Percentiles rank a stretch among this genome's conserved stretches.
Evolutionary conservation across 2,329 filamentous ascomycete species (phyloP).

Genomic region (Verticillium alfalfae): DNA sequence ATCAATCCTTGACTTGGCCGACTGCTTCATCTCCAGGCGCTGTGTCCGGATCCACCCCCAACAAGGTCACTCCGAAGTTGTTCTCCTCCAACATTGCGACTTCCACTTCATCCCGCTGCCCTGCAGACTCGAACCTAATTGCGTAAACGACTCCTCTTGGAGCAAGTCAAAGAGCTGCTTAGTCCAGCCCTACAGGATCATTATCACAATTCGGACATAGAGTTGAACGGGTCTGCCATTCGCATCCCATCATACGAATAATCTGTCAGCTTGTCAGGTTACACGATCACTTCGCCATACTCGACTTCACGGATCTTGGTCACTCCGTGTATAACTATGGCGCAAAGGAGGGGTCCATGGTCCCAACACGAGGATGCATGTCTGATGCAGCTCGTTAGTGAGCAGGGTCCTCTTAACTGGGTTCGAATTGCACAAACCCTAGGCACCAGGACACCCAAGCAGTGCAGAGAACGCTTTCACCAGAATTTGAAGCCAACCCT

Average conservation of each 20-base stretch:
- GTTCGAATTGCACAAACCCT: conserved; percentile 76
- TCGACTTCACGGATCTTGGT: background rate
- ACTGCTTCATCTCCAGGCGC: background rate
- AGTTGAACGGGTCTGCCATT: background rate
- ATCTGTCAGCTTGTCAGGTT: background rate
- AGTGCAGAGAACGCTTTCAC: conserved; percentile 90
- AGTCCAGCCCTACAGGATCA: background rate
- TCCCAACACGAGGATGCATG: conserved; percentile 69
- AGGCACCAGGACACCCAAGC: conserved; percentile 77
- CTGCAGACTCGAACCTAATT: background rate
- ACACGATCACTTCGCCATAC: background rate
- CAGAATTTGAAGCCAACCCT: conserved; percentile 81
- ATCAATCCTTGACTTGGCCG: background rate
- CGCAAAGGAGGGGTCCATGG: conserved; percentile 67
- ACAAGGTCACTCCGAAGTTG: background rate
- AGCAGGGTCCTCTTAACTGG: conserved; percentile 80
- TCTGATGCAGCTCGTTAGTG: conserved; percentile 64
- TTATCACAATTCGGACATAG: background rate
- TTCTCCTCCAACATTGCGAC: background rate
- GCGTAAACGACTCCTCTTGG: background rate
- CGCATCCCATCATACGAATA: background rate
- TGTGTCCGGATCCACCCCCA: background rate
- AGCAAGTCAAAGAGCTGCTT: background rate
- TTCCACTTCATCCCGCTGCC: background rate
- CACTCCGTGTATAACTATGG: background rate